Evolutionary conservation across 225 moss, liverwort and hornwort species (phyloP), one percentile per base, ranked within the genome.

Genomic region (Ulota crispa): DNA sequence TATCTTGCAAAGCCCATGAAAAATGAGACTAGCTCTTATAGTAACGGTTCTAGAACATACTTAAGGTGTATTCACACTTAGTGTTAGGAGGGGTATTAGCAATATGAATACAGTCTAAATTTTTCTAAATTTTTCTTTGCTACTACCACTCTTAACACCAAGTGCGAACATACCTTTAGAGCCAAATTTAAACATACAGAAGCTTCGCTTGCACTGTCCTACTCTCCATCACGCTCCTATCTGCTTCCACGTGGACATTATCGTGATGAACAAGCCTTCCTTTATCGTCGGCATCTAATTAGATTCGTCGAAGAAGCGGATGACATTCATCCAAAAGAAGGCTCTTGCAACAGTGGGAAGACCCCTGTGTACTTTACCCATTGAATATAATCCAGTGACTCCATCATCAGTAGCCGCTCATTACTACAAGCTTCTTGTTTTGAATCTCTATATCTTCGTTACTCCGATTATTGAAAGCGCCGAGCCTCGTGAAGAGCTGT

Each of bases 161-260:
- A n/a, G n/a, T n/a, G n/a, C n/a, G n/a, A n/a, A n/a, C n/a, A n/a
- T n/a, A n/a, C n/a, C n/a, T n/a, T n/a, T n/a, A 43, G 43, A 16
- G 11, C 47, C 47, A 64, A 26, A 60, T 5, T 11, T 60, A 10
- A 60, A 41, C 11, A 21, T 5, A 2, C 5, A 15, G 64, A 64
- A 77, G 52, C 52, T 77, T 77, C 77, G 61, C 19, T 0, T 1
- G 75, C 75, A 34, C 41, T 1, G 13, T 14, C 28, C 1, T 5
- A 20, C 24, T 36, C 9, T 15, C 24, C 4, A 0, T 60, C 11
- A 19, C 11, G 14, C 6, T 11, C 18, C 16, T 9, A 9, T 1
- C n/a, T 53, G 66, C 54, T 66, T 66, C 78, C 78, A 78, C 7
- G 66, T 78, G 78, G 54, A n/a, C 52, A 24, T 11, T 20, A 34